These are phyloP conservation scores for Wolfiporia cocos DNA, from an alignment of 1,284 basidiomycete species.

Conservation along the genomic window DNA sequence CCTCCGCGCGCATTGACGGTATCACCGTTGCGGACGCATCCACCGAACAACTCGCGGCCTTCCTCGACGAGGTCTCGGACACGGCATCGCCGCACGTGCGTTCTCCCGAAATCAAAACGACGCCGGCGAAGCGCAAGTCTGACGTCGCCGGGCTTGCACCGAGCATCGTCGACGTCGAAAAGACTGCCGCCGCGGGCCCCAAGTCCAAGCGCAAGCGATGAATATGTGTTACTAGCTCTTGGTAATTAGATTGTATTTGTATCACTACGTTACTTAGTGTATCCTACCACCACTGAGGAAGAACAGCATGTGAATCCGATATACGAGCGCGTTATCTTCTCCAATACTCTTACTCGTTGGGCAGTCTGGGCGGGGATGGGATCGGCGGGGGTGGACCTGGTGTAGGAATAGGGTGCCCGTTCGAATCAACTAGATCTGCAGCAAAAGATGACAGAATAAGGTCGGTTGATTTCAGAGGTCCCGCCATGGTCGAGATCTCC, in stretches of 20 bases:
- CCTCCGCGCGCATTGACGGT: constrained; percentile 18
- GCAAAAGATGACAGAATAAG: constrained; percentile 15
- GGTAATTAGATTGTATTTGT: constrained; percentile 9
- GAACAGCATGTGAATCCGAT: constrained; percentile 2
- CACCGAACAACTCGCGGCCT: constrained; percentile 35
- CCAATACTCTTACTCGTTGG: neutral
- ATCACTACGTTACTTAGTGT: constrained; percentile 12
- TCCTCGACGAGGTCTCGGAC: constrained; percentile 34
- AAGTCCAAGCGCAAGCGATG: constrained; percentile 25
- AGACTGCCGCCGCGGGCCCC: constrained; percentile 6
- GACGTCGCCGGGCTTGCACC: constrained; percentile 28
- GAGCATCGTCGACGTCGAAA: constrained; percentile 8
- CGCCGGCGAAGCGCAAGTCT: constrained; percentile 41
- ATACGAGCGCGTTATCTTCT: neutral
- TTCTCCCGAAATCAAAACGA: constrained; percentile 8
- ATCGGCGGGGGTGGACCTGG: constrained; percentile 24
- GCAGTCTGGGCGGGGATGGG: constrained; percentile 8
- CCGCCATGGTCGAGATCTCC: constrained; percentile 6
- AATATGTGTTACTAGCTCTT: constrained; percentile 2
- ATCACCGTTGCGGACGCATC: constrained; percentile 26
- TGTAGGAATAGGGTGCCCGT: constrained; percentile 12
- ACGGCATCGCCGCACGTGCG: constrained; percentile 11
- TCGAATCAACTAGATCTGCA: constrained; percentile 18
- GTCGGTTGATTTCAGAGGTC: constrained; percentile 9
- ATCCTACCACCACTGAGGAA: constrained; percentile 10